Base-by-base conservation (phyloP, 768 basidiomycete genomes). In the Ephemerocybe angulata region DNA sequence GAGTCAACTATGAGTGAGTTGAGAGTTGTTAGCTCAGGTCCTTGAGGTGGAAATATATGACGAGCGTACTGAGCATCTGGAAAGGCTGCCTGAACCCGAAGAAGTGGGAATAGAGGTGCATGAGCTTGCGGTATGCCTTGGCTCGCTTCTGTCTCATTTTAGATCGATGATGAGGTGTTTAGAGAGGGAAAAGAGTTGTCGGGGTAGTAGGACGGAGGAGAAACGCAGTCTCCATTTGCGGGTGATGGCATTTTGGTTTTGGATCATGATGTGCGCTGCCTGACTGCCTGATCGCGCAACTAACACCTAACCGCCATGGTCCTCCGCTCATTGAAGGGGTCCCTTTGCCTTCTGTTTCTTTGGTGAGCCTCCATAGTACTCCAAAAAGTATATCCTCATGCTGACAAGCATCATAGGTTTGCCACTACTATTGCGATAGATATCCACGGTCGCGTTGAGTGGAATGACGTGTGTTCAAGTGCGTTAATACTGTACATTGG, bases 61-160 rank as follows among this genome's bases (percentile, higher is more conserved):
- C 33, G 28, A n/a, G 70, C 77, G 59, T 62, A 93, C 94, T 82
- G 24, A 98, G 80, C 6, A 96, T 80, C 76, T 98, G 97, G 68
- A 93, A 98, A 0, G 97, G 96, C 63, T 93, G 85, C 42, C 93
- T 76, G 70, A 98, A 98, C 5, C 89, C 89, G 69, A 98, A 98
- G 2, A 86, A 79, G 68, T 88, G 81, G 57, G 79, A 82, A 67
- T 98, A 98, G 47, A 95, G 74, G 15, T 85, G 80, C 95, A 99
- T 98, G 51, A 96, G 88, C 67, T 93, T 93, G 60, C 88, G 83
- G 72, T 98, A 98, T 0, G 87, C 83, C 71, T 99, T 99, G 25
- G 94, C 93, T 67, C 97, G 81, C 73, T 92, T 97, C 73, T 97
- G 93, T 53, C 94, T 80, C 97, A 99, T 99, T 55, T 61, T 72